Conservation (phyloP, 2,329 filamentous ascomycete genomes). For the Teratosphaeria pseudoeucalypti region DNA sequence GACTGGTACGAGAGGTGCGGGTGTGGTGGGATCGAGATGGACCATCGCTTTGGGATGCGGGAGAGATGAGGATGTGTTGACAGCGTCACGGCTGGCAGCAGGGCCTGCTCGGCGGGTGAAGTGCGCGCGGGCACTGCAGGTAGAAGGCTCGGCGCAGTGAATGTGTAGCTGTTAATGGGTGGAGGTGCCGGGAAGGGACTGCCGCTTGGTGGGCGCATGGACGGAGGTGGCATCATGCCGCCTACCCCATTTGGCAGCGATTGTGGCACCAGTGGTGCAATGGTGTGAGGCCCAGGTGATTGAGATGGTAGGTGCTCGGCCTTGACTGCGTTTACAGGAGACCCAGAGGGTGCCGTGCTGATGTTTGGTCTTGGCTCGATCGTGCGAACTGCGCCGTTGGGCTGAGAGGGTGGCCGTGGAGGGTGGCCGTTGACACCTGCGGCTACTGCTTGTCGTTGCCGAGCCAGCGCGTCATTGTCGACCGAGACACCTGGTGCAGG, state of each 20-base stretch:
- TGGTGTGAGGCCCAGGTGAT: conserved; percentile 33
- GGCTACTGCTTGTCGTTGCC: conserved; percentile 42
- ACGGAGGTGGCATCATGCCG: conserved; percentile 23
- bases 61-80: conserved; percentile 46
- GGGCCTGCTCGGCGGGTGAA: conserved; percentile 6
- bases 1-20: conserved; percentile 64
- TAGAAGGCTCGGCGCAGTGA: conserved; percentile 29
- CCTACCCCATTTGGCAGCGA: conserved; percentile 17
- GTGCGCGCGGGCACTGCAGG: conserved; percentile 15
- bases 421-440: conserved; percentile 36
- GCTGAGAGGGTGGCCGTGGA: conserved; percentile 14
- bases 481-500: conserved; percentile 39
- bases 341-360: conserved; percentile 27
- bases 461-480: conserved; percentile 44
- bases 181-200: conserved; percentile 17
- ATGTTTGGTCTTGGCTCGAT: conserved; percentile 26
- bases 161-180: conserved; percentile 21
- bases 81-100: conserved; percentile 48
- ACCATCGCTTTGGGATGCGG: conserved; percentile 44
- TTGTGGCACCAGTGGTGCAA: conserved; percentile 17
- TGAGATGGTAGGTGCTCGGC: conserved; percentile 27
- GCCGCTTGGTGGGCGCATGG: conserved; percentile 17
- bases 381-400: conserved; percentile 22
- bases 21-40: conserved; percentile 49
- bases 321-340: conserved; percentile 30